Base-by-base conservation (phyloP, 2,329 filamentous ascomycete species). In the Alternaria consortialis region DNA sequence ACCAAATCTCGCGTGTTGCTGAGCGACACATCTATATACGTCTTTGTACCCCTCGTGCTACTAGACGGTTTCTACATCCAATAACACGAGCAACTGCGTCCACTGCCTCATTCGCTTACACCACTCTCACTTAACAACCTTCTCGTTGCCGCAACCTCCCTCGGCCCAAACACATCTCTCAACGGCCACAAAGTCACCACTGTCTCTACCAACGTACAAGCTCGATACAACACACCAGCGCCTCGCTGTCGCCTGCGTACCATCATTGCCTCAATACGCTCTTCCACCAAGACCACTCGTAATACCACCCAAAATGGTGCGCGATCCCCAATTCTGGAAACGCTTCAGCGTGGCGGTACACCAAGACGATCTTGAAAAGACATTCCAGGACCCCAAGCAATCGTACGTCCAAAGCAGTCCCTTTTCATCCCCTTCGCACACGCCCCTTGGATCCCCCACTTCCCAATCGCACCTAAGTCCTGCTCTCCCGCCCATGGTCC, bases 251-350 rank as follows among this genome's bases (percentile, higher is more conserved):
- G 46, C 53, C 32, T 44, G 15, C 17, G 4, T 27, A 17, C 17
- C 9, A 13, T 32, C 36, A 15, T 23, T 46, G 32, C 32, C 37
- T 53, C 31, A 48, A 23, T n/a, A 53, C 52, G 17, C 37, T 32
- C 44, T 23, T 36, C 47, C 44, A 40, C 20, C 46, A 48, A 12
- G 55, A 43, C 6, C 43, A 31, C 32, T 17, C 29, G n/a, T 23
- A 50, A 29, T 39, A 42, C 39, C 12, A 34, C 37, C 34, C 50
- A 72, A 47, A 52, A 85, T 85, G 84, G 80, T 85, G 59, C 83
- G 82, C 63, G 86, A 88, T 69, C 86, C 86, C 25, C 81, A 80
- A 50, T 88, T 88, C 77, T 88, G 86, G 86, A 82, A 83, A 57
- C 84, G 86, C 68, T 88, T 88, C 79, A 86, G 84, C 60, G 75